Conservation (phyloP, 1,284 basidiomycete genomes). For the Cryptococcus sp. region DNA sequence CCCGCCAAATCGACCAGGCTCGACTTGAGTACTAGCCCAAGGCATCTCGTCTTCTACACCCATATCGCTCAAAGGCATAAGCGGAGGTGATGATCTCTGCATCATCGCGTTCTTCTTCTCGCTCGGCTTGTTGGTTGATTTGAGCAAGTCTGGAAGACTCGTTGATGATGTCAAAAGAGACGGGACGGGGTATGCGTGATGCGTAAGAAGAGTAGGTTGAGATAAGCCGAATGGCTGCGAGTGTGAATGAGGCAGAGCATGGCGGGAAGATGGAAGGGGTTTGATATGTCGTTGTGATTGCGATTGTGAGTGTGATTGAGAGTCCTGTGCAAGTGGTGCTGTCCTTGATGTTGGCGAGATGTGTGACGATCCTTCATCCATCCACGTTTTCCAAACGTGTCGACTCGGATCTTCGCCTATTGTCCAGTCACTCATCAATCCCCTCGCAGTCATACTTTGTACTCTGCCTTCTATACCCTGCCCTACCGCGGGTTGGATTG, state of each 20-base stretch:
- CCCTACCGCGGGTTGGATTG: not conserved
- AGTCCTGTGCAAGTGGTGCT: no score
- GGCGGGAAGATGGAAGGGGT: conserved; percentile 13
- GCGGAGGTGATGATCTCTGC: no score
- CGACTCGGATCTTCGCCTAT: conserved; percentile 17
- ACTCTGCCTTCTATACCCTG: not conserved
- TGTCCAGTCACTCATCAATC: conserved; percentile 35
- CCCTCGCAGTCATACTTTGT: conserved; percentile 11
- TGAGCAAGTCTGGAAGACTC: not conserved
- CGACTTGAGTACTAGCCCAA: conserved; percentile 34
- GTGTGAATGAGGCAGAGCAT: not conserved
- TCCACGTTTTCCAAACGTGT: conserved; percentile 34
- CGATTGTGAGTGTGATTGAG: not conserved
- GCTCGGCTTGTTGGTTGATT: not conserved
- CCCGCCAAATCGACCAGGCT: conserved; percentile 36
- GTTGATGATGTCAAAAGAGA: not conserved
- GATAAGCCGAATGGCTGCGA: not conserved
- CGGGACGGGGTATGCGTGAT: not conserved
- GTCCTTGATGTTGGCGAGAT: not conserved
- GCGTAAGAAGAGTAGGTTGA: not conserved
- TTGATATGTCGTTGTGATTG: conserved; percentile 7
- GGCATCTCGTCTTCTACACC: not conserved
- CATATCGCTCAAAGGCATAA: no score
- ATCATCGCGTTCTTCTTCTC: no score
- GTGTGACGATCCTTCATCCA: not conserved